Base-by-base conservation (phyloP, 257 asterid genomes). In the Ligustrum vulgare region DNA sequence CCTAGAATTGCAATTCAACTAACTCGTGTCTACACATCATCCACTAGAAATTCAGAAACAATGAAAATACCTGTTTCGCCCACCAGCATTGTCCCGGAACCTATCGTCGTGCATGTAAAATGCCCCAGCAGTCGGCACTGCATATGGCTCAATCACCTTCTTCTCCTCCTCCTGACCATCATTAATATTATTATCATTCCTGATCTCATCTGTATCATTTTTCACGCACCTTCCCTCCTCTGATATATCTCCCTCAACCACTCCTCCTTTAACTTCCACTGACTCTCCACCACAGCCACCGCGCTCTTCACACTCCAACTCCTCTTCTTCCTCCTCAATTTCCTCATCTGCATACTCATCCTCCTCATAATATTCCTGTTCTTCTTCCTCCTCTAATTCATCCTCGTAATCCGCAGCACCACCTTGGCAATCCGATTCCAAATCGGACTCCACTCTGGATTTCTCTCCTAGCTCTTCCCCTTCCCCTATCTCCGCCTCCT, bases 21-120 rank as follows among this genome's bases (percentile, higher is more conserved):
- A 76, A 75, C 37, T 58, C 13, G 39, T 0, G 23, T 54, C 16
- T 6, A 72, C 49, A 67, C 64, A 47, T 75, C 51, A 65, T 41
- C 79, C 75, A 34, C 51, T 37, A 32, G 18, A 72, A 68, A 64
- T 35, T 62, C 33, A 32, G 18, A 72, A 68, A 64, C 39, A 36
- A 67, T 22, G 3, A 32, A 23, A 67, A 20, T 89, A 95, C 99
- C 98, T 91, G 80, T 91, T 67, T 65, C 96, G 82, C 60, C 97
- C 96, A 62, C 90, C 91, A 0, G 90, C 88, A 86, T 81, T 88
- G 85, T 91, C 97, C 75, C 91, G 87, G 79, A 96, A 96, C 75
- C 99, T 86, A 77, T 96, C 99, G 85, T 96, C 98, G 23, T 96
- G 99, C 99, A 96, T 96, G 78, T 95, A 95, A 80, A 95, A 95